Evolutionary conservation across 345 rosid genomes (phyloP).

Genomic region (Excoecaria cochinchinensis): DNA sequence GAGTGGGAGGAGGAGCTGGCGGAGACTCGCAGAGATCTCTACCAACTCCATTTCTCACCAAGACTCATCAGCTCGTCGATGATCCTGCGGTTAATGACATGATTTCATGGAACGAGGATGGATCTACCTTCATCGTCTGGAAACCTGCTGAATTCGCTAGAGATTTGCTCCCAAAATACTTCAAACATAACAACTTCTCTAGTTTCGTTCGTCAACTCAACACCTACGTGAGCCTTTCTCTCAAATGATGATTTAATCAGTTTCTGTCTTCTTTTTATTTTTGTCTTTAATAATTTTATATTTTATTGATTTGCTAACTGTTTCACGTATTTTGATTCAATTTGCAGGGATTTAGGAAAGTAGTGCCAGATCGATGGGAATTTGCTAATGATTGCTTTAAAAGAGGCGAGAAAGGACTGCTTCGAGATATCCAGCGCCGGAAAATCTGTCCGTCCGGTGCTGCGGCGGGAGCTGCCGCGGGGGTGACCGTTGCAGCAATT

Average conservation of each 20-base stretch:
- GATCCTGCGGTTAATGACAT: constrained; percentile 70
- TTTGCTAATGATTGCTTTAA: constrained; percentile 76
- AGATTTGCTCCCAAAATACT: constrained; percentile 89
- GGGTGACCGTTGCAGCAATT: constrained; percentile 29
- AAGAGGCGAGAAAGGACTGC: constrained; percentile 72
- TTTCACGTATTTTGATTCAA: not conserved
- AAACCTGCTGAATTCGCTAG: constrained; percentile 89
- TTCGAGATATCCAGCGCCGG: constrained; percentile 84
- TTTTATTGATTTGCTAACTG: not conserved
- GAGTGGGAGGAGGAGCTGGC: constrained; percentile 2
- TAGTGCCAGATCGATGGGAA: constrained; percentile 96
- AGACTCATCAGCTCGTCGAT: constrained; percentile 83
- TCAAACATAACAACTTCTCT: constrained; percentile 93
- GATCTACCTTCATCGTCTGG: constrained; percentile 87
- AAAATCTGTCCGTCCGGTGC: constrained; percentile 48
- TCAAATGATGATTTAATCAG: not conserved
- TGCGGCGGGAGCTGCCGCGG: constrained; percentile 9
- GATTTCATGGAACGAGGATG: constrained; percentile 90
- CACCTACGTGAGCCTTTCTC: constrained; percentile 64
- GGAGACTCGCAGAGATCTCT: constrained; percentile 75
- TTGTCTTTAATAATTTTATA: not conserved
- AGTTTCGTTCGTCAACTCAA: constrained; percentile 96
- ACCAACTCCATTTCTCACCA: constrained; percentile 86
- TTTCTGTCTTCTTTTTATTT: not conserved
- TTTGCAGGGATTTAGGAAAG: constrained; percentile 82